Conservation (phyloP, 2,329 filamentous ascomycete species). For the Ophiosphaerella korrae region DNA sequence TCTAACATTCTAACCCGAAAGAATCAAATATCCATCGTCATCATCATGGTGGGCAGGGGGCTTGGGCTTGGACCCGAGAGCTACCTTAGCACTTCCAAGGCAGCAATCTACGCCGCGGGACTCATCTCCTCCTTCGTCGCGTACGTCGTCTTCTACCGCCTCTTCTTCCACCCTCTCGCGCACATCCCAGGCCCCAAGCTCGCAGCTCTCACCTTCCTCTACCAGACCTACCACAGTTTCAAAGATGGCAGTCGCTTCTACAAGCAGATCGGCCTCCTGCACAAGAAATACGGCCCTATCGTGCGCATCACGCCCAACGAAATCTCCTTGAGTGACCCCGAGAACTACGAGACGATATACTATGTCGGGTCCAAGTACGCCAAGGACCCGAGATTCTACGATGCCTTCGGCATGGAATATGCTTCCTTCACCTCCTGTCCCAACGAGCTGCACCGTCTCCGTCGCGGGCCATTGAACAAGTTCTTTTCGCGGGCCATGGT, state of each 20-base stretch:
- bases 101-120: not conserved
- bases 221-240: conserved; percentile 29
- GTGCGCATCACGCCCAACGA: conserved; percentile 38
- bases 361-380: conserved; percentile 50
- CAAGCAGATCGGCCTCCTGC: conserved; percentile 21
- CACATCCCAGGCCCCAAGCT: conserved; percentile 49
- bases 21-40: conserved; percentile 1
- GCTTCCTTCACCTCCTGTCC: conserved; percentile 52
- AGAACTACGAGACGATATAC: conserved; percentile 53
- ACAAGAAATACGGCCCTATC: conserved; percentile 33
- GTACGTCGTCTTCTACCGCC: conserved; percentile 38
- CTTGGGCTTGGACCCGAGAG: not conserved
- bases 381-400: conserved; percentile 49
- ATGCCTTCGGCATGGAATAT: conserved; percentile 48
- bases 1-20: conserved; percentile 5
- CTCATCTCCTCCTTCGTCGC: conserved; percentile 13
- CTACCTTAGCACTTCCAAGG: conserved; percentile 3
- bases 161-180: conserved; percentile 51
- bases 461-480: conserved; percentile 31
- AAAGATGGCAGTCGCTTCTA: too few species aligned
- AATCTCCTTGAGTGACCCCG: conserved; percentile 51
- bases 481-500: conserved; percentile 51
- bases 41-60: not conserved
- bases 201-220: conserved; percentile 28
- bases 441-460: conserved; percentile 22